A percentile compares a stretch with the other conserved stretches of the same genome.
phyloP scores from a whole-genome alignment of 345 rosid species.

The Populus pruinosa region DNA sequence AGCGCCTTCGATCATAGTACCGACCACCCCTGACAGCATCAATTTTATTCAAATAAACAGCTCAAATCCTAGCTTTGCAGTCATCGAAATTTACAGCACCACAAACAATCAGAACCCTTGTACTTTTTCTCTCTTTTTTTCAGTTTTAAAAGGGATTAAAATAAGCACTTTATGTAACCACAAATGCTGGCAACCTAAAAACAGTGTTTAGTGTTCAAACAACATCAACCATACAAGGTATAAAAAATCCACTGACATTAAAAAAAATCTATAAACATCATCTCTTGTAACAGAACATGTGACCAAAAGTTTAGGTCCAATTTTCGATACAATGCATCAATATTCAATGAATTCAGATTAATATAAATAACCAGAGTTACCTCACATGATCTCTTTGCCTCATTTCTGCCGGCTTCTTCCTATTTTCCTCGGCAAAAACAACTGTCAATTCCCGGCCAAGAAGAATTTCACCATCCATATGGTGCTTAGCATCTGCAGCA shows the following conservation, averaged over 20 bases:
- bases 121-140: background rate
- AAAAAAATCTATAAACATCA: background rate
- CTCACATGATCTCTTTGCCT: slow-evolving; percentile 67
- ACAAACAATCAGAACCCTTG: background rate
- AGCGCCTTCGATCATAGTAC: slow-evolving; percentile 49
- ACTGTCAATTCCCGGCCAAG: slow-evolving; percentile 75
- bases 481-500: slow-evolving; percentile 86
- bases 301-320: background rate
- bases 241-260: background rate
- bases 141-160: background rate
- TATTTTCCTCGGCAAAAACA: slow-evolving; percentile 83
- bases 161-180: background rate
- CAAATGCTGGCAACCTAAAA: background rate
- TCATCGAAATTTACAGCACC: background rate
- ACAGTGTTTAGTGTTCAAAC: background rate
- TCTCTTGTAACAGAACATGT: background rate
- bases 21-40: slow-evolving; percentile 35
- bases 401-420: slow-evolving; percentile 94
- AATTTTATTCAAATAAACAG: background rate
- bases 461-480: slow-evolving; percentile 79
- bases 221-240: background rate
- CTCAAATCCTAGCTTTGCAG: background rate
- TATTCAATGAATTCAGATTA: background rate
- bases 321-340: background rate
- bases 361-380: slow-evolving; percentile 17